phyloP scores from a whole-genome alignment of 2,329 filamentous ascomycete species.

The Colletotrichum euphorbiae region DNA sequence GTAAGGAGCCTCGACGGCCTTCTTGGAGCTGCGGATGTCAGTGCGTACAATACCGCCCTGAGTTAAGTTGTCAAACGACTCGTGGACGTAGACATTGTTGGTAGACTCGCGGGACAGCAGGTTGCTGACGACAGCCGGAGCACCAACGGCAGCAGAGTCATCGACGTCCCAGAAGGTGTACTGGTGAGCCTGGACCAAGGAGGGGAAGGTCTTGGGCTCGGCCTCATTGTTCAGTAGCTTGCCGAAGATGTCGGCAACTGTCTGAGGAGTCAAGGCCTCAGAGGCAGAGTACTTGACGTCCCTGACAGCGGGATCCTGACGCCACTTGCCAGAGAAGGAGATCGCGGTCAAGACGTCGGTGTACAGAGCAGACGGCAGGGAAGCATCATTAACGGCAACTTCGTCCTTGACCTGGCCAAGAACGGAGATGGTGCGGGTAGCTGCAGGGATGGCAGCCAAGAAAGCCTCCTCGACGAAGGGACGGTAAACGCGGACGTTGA shows the following conservation, averaged over 20 bases:
- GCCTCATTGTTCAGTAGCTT: slow-evolving; percentile 66
- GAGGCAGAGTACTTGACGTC: slow-evolving; percentile 92
- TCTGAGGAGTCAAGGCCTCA: slow-evolving; percentile 66
- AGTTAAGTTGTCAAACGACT: slow-evolving; percentile 71
- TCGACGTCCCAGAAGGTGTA: slow-evolving; percentile 96
- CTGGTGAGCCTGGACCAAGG: slow-evolving; percentile 74
- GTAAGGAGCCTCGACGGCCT: slow-evolving; percentile 87
- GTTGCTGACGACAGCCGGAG: slow-evolving; percentile 70
- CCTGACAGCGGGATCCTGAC: slow-evolving; percentile 71
- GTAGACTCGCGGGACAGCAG: slow-evolving; percentile 79
- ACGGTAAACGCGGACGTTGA: slow-evolving; percentile 93
- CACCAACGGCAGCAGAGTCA: slow-evolving; percentile 73
- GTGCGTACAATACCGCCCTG: slow-evolving; percentile 85
- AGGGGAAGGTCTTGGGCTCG: slow-evolving; percentile 54
- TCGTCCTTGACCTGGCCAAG: slow-evolving; percentile 88
- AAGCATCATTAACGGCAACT: slow-evolving; percentile 77
- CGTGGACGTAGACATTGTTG: slow-evolving; percentile 71
- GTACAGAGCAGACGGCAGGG: slow-evolving; percentile 86
- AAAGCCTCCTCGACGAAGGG: slow-evolving; percentile 97
- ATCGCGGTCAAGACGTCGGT: slow-evolving; percentile 90
- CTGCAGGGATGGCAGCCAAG: slow-evolving; percentile 81
- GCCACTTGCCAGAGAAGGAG: slow-evolving; percentile 78
- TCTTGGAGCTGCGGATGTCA: slow-evolving; percentile 86
- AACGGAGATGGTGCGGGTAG: slow-evolving; percentile 81
- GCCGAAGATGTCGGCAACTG: slow-evolving; percentile 61